phyloP scores from a whole-genome alignment of 2,329 filamentous ascomycete species.

The Hyphodiscus sp. region DNA sequence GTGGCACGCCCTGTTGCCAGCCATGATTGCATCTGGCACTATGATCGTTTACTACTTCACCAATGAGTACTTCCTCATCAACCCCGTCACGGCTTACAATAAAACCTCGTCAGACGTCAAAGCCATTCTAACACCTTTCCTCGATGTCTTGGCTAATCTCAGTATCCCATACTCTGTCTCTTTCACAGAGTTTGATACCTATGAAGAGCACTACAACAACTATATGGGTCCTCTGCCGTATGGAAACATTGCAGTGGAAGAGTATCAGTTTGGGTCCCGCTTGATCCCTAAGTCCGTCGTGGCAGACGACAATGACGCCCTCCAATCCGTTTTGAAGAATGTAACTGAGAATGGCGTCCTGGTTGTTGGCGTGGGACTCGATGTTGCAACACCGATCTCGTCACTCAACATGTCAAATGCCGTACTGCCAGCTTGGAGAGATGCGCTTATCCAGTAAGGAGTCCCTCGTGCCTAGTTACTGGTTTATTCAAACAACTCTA shows the following conservation, averaged over 20 bases:
- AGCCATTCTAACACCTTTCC: slow-evolving; percentile 40
- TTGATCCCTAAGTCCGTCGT: neutral
- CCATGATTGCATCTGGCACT: slow-evolving; percentile 43
- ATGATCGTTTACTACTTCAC: slow-evolving; percentile 44
- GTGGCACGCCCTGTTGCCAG: slow-evolving; percentile 39
- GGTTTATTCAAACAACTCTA: no score
- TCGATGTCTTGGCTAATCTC: neutral
- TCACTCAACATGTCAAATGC: neutral
- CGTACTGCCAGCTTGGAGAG: neutral
- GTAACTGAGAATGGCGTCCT: neutral
- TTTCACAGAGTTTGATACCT: neutral
- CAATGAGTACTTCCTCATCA: slow-evolving; percentile 40
- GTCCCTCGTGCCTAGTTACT: no score
- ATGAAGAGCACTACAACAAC: neutral
- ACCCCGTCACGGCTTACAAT: slow-evolving; percentile 41
- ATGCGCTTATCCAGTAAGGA: neutral
- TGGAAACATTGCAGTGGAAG: neutral
- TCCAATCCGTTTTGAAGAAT: neutral
- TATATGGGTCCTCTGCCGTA: neutral
- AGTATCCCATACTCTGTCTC: neutral
- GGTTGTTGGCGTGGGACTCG: neutral
- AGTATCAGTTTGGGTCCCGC: neutral
- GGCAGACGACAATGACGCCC: neutral
- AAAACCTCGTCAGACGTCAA: slow-evolving; percentile 38
- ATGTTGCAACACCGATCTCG: neutral